A percentile compares a stretch with the other conserved stretches of the same genome.
Conservation (phyloP, 192 early-diverging fungal species). For the Backusella westeae region DNA sequence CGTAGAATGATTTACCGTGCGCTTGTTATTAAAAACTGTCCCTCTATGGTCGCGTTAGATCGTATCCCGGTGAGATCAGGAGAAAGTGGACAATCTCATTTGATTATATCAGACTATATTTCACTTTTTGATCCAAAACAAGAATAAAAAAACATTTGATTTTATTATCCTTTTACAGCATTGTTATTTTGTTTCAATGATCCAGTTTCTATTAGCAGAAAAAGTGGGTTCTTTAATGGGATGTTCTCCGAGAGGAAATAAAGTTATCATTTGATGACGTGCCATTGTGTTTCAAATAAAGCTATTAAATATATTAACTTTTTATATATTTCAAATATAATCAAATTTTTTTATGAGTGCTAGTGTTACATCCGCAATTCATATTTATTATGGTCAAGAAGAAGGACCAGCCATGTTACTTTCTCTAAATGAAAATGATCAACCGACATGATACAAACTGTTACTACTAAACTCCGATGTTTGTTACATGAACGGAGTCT, state of each 20-base stretch:
- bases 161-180: not conserved
- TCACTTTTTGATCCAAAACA: not conserved
- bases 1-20: constrained; percentile 14
- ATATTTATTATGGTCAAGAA: too few relatives aligned
- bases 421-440: not conserved
- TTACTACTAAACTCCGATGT: not conserved
- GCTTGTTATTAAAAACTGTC: not conserved
- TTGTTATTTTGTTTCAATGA: not conserved
- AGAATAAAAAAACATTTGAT: not conserved
- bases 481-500: not conserved
- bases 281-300: not conserved
- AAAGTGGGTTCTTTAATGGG: not conserved
- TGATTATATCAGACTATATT: not conserved
- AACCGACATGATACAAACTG: not conserved
- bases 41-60: not conserved
- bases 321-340: too few relatives aligned
- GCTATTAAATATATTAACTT: not conserved
- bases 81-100: not conserved
- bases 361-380: too few relatives aligned
- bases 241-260: not conserved
- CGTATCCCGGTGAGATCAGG: not conserved
- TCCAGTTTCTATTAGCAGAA: not conserved
- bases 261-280: too few relatives aligned
- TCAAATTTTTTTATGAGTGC: too few relatives aligned
- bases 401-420: not conserved